These are phyloP conservation scores for Raphanus raphanistrum DNA, from an alignment of 345 rosid species.

Conservation along the genomic window DNA sequence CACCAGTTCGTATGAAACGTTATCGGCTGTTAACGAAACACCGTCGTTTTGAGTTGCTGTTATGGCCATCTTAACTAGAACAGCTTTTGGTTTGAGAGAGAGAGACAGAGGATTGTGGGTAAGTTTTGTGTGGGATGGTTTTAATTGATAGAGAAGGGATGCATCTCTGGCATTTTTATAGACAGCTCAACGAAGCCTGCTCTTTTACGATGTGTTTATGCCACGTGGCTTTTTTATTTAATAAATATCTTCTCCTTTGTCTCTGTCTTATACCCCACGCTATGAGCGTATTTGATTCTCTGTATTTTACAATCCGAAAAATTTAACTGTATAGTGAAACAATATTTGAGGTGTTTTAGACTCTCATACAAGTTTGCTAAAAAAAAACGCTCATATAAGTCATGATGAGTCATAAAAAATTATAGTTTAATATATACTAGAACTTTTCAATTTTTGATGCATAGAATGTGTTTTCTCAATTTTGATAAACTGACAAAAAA, in stretches of 20 bases:
- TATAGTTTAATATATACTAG: no score
- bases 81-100: not conserved
- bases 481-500: no score
- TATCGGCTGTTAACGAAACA: conserved; percentile 11
- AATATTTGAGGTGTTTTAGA: not conserved
- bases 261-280: not conserved
- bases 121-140: not conserved
- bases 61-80: not conserved
- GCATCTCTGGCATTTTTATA: not conserved
- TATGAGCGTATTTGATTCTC: not conserved
- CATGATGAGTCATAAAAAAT: not conserved
- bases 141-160: not conserved
- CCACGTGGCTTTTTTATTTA: not conserved
- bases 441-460: no score
- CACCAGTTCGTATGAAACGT: conserved; percentile 32
- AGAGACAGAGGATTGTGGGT: not conserved
- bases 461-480: not conserved
- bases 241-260: not conserved
- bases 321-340: not conserved
- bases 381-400: not conserved
- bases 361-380: not conserved
- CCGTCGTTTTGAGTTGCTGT: not conserved
- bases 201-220: not conserved
- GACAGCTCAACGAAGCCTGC: not conserved
- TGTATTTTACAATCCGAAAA: not conserved